Conservation (phyloP, 2,329 filamentous ascomycete genomes). For the Tolypocladium tropicale region DNA sequence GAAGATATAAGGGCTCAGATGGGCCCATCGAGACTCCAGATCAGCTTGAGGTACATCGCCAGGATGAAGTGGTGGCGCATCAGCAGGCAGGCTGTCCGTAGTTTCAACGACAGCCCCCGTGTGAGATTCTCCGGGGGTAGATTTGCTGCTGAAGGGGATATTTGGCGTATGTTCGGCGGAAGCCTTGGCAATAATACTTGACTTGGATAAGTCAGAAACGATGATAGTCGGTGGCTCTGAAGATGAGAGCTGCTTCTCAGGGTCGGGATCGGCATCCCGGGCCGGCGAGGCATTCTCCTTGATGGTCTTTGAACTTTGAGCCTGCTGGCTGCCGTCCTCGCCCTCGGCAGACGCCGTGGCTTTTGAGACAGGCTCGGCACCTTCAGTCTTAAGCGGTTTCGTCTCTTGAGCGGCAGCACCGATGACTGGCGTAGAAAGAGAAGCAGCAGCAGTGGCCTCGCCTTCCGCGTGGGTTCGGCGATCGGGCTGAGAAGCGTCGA, state of each 20-base stretch:
- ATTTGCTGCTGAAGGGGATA: background rate
- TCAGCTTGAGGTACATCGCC: conserved; percentile 16
- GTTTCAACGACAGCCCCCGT: background rate
- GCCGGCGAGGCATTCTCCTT: background rate
- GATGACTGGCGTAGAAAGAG: background rate
- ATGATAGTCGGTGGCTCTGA: background rate
- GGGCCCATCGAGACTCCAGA: conserved; percentile 23
- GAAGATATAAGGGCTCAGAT: conserved; percentile 29
- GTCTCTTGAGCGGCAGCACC: background rate
- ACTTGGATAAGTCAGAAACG: background rate
- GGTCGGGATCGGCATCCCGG: too few relatives aligned
- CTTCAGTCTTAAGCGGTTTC: background rate
- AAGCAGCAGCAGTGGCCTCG: background rate
- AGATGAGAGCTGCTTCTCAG: background rate
- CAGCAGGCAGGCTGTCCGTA: background rate
- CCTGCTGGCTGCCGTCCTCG: background rate
- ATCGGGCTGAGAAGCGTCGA: background rate
- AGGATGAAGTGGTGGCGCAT: conserved; percentile 1
- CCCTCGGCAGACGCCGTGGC: background rate
- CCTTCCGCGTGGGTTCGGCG: background rate
- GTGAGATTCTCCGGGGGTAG: background rate
- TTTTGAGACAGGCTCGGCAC: background rate
- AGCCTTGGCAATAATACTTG: background rate
- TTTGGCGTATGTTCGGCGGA: background rate
- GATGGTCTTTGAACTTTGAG: background rate